Conservation (phyloP, 768 basidiomycete genomes). For the Pisolithus albus region DNA sequence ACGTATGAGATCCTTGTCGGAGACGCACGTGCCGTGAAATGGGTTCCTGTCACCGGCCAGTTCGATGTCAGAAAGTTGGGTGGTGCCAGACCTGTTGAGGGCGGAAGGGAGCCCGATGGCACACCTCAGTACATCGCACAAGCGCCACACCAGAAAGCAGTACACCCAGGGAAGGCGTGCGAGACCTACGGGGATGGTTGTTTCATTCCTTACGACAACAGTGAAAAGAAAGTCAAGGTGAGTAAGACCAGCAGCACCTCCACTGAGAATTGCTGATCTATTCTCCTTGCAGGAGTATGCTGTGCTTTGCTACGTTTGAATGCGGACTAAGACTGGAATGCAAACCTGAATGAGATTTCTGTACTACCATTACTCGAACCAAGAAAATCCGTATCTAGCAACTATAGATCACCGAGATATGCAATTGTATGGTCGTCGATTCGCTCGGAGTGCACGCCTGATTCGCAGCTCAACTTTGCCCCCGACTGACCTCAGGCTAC, state of each 20-base stretch:
- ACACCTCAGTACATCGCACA: slow-evolving; percentile 53
- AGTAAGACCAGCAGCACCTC: slow-evolving; percentile 5
- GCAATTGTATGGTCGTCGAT: too few species aligned
- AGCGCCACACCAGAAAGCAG: slow-evolving; percentile 44
- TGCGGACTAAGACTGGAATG: too few species aligned
- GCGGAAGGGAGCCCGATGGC: slow-evolving; percentile 60
- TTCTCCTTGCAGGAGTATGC: slow-evolving; percentile 31
- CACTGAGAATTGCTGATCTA: background rate
- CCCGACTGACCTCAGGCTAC: too few species aligned
- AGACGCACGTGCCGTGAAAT: slow-evolving; percentile 46
- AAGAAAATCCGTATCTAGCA: too few species aligned
- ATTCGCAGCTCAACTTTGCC: too few species aligned
- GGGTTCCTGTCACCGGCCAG: slow-evolving; percentile 46
- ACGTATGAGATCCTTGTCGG: slow-evolving; percentile 69
- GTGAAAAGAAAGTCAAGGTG: slow-evolving; percentile 48
- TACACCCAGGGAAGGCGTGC: slow-evolving; percentile 62
- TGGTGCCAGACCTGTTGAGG: slow-evolving; percentile 52
- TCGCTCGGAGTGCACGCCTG: too few species aligned
- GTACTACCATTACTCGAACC: too few species aligned
- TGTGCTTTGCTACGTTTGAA: slow-evolving; percentile 33
- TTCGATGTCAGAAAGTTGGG: slow-evolving; percentile 40
- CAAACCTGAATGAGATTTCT: too few species aligned
- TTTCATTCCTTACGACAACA: slow-evolving; percentile 47
- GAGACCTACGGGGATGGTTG: slow-evolving; percentile 46
- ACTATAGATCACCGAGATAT: too few species aligned